phyloP scores from a whole-genome alignment of 2,329 filamentous ascomycete genomes.

The Cercospora citrullina region DNA sequence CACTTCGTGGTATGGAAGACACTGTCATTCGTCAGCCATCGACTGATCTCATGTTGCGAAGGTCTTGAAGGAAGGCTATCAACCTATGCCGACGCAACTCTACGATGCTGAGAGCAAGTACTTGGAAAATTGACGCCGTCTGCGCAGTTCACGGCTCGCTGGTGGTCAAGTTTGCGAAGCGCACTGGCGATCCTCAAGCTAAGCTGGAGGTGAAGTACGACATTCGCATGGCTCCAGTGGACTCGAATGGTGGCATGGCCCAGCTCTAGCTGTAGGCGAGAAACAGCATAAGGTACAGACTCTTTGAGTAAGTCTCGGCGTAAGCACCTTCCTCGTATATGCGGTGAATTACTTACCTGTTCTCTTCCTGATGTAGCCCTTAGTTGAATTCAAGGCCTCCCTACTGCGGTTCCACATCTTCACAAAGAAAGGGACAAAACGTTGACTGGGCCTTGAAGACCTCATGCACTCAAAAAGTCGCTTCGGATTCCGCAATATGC shows the following conservation, averaged over 20 bases:
- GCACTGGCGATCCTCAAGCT: neutral
- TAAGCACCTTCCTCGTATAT: too few relatives aligned
- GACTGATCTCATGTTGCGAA: neutral
- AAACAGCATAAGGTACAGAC: neutral
- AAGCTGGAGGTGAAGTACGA: neutral
- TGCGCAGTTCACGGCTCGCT: neutral
- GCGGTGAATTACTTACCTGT: too few relatives aligned
- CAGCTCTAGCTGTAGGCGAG: neutral
- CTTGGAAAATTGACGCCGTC: neutral
- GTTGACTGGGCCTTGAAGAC: too few relatives aligned
- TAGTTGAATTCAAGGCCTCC: too few relatives aligned
- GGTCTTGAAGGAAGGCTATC: neutral
- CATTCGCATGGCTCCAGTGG: neutral
- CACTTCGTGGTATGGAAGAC: neutral
- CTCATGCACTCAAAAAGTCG: too few relatives aligned
- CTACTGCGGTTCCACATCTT: too few relatives aligned
- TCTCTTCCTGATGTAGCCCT: too few relatives aligned
- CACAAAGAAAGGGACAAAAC: too few relatives aligned
- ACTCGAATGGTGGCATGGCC: neutral
- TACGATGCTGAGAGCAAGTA: neutral
- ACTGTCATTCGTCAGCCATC: neutral
- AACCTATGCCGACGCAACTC: neutral
- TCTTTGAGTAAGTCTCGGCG: neutral
- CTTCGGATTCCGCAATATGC: too few relatives aligned
- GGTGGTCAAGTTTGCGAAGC: neutral